Conservation (phyloP, 352 stramenopile genomes). For the Phytopythium boreale region DNA sequence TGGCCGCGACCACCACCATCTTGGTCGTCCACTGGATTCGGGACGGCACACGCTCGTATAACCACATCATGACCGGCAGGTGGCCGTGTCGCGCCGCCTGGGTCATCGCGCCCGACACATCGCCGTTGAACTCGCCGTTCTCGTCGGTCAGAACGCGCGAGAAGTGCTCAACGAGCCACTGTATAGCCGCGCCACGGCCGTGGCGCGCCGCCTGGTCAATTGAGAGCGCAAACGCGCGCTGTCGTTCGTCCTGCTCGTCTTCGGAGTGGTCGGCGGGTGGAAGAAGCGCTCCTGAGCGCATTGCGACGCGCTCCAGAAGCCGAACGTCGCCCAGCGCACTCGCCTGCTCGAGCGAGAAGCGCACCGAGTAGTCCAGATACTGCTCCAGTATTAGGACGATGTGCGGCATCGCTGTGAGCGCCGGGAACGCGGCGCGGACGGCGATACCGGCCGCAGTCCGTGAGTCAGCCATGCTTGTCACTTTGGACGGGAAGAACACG, state of each 20-base stretch:
- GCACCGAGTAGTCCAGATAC: slow-evolving; percentile 22
- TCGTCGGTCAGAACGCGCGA: slow-evolving; percentile 1
- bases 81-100: slow-evolving; percentile 24
- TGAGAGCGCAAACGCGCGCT: slow-evolving; percentile 16
- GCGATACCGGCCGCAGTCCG: slow-evolving; percentile 2
- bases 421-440: slow-evolving; percentile 21
- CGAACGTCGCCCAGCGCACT: slow-evolving; percentile 20
- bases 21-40: slow-evolving; percentile 28
- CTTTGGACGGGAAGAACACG: not conserved
- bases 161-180: slow-evolving; percentile 26
- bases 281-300: not conserved
- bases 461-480: not conserved
- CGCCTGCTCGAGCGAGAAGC: slow-evolving; percentile 25
- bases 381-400: slow-evolving; percentile 16
- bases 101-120: slow-evolving; percentile 24
- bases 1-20: slow-evolving; percentile 36
- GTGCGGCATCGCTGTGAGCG: slow-evolving; percentile 23
- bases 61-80: slow-evolving; percentile 21
- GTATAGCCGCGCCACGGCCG: slow-evolving; percentile 17
- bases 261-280: not conserved
- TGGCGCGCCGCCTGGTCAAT: slow-evolving; percentile 15
- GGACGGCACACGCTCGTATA: slow-evolving; percentile 5
- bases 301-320: slow-evolving; percentile 23
- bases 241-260: slow-evolving; percentile 10
- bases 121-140: slow-evolving; percentile 7